Evolutionary conservation across 2,329 filamentous ascomycete genomes (phyloP).

Genomic region (Colletotrichum lentis): DNA sequence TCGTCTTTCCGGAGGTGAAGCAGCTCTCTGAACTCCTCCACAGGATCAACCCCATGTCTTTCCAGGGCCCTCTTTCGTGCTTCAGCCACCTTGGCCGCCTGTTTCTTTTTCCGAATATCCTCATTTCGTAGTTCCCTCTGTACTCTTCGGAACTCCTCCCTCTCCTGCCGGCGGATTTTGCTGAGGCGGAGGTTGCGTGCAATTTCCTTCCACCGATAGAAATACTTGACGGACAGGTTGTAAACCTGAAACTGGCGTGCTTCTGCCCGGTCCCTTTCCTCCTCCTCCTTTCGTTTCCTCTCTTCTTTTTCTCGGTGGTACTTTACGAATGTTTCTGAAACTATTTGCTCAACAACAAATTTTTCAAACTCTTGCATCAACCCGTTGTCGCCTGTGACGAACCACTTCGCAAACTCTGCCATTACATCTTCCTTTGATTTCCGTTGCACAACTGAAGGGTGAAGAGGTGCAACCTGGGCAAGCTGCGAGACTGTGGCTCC

Average conservation of each 20-base stretch:
- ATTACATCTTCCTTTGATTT: conserved; percentile 51
- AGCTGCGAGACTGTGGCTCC: conserved; percentile 27
- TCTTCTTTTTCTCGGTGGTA: conserved; percentile 54
- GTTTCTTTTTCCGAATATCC: conserved; percentile 47
- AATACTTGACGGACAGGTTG: conserved; percentile 62
- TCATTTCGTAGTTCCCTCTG: conserved; percentile 50
- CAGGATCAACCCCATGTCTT: conserved; percentile 42
- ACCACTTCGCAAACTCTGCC: conserved; percentile 62
- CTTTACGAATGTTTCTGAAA: conserved; percentile 53
- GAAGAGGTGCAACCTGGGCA: background rate
- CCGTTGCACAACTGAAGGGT: background rate
- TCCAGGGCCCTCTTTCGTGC: conserved; percentile 27
- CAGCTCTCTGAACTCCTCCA: conserved; percentile 48
- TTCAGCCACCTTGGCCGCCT: conserved; percentile 41
- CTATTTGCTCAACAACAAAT: conserved; percentile 55
- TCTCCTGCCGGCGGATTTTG: conserved; percentile 60
- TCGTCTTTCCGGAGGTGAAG: conserved; percentile 46
- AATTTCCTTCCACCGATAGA: conserved; percentile 63
- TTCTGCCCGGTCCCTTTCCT: conserved; percentile 55
- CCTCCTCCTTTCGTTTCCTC: conserved; percentile 56
- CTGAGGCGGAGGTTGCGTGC: conserved; percentile 59
- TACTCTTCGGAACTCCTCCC: conserved; percentile 57
- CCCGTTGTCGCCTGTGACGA: conserved; percentile 62
- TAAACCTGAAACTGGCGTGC: conserved; percentile 59
- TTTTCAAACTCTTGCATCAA: conserved; percentile 61